Percentiles rank a stretch among this genome's conserved stretches.
Evolutionary conservation across 2,329 filamentous ascomycete species (phyloP).

Genomic region (Leptoxyphium fumago): DNA sequence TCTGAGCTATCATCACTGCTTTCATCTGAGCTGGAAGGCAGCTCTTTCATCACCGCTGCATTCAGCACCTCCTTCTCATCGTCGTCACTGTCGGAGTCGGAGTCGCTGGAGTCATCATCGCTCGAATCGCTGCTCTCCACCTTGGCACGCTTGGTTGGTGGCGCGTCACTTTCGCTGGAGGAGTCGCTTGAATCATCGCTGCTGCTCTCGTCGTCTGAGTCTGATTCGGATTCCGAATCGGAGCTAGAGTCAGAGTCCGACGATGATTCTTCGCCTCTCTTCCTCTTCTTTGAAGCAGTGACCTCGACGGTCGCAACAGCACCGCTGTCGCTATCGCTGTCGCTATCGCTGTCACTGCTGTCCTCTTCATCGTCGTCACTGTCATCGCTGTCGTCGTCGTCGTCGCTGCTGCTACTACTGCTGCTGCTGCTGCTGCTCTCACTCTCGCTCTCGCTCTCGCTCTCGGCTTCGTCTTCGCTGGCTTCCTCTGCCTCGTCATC

Average conservation of each 20-base stretch:
- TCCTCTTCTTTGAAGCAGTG: conserved; percentile 11
- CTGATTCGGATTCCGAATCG: conserved; percentile 7
- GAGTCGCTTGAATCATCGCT: conserved; percentile 1
- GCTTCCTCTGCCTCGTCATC: conserved; percentile 2
- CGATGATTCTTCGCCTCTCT: conserved; percentile 9
- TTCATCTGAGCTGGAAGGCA: conserved; percentile 3
- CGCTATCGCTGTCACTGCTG: conserved; percentile 2
- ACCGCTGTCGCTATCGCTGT: conserved; percentile 4
- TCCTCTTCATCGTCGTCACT: conserved; percentile 1
- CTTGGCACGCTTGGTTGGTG: conserved; percentile 1
- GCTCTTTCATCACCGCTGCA: background rate
- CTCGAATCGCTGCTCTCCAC: conserved; percentile 4
- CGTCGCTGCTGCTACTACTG: conserved; percentile 3
- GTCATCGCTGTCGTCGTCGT: conserved; percentile 3
- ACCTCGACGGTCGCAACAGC: conserved; percentile 3
- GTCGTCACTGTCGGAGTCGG: conserved; percentile 9
- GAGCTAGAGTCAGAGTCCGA: background rate
- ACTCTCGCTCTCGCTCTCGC: conserved; percentile 3
- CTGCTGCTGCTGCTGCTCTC: conserved; percentile 4
- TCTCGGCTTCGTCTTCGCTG: conserved; percentile 5
- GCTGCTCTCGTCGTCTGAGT: conserved; percentile 2
- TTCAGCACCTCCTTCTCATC: background rate
- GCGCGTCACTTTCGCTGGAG: background rate
- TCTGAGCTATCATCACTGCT: conserved; percentile 4
- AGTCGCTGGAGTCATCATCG: conserved; percentile 3